phyloP scores from a whole-genome alignment of 2,329 filamentous ascomycete genomes.

The Cucurbitaria berberidis region DNA sequence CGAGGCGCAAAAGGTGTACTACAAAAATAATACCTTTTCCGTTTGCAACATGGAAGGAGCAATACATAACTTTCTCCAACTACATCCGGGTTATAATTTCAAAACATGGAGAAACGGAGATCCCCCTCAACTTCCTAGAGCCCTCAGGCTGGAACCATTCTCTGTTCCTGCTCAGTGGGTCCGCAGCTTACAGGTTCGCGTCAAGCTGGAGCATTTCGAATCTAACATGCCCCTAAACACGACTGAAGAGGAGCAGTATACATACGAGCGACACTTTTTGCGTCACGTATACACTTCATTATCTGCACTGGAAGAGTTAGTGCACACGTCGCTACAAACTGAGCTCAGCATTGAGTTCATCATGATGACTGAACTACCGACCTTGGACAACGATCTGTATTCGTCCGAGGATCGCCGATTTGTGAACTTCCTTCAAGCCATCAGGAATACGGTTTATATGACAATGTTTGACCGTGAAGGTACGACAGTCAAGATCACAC shows the following conservation, averaged over 20 bases:
- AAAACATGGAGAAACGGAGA: neutral
- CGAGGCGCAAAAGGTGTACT: slow-evolving; percentile 27
- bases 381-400: neutral
- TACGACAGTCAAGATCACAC: slow-evolving; percentile 20
- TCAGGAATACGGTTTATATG: slow-evolving; percentile 24
- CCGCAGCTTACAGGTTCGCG: slow-evolving; percentile 27
- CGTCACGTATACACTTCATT: neutral
- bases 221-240: neutral
- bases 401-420: neutral
- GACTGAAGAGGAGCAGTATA: slow-evolving; percentile 2
- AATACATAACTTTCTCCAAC: slow-evolving; percentile 14
- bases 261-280: slow-evolving; percentile 15
- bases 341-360: slow-evolving; percentile 25
- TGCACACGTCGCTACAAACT: neutral
- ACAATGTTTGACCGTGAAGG: slow-evolving; percentile 21
- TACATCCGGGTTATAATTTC: slow-evolving; percentile 2
- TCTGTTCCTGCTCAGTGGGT: slow-evolving; percentile 19
- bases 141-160: neutral
- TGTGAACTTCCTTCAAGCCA: slow-evolving; percentile 23
- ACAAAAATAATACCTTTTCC: slow-evolving; percentile 29
- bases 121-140: neutral
- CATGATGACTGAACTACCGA: slow-evolving; percentile 21
- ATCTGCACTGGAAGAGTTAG: neutral
- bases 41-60: slow-evolving; percentile 26
- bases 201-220: slow-evolving; percentile 31